These are phyloP conservation scores for Drechslera avenae DNA, from an alignment of 2,329 filamentous ascomycete species.

Conservation along the genomic window DNA sequence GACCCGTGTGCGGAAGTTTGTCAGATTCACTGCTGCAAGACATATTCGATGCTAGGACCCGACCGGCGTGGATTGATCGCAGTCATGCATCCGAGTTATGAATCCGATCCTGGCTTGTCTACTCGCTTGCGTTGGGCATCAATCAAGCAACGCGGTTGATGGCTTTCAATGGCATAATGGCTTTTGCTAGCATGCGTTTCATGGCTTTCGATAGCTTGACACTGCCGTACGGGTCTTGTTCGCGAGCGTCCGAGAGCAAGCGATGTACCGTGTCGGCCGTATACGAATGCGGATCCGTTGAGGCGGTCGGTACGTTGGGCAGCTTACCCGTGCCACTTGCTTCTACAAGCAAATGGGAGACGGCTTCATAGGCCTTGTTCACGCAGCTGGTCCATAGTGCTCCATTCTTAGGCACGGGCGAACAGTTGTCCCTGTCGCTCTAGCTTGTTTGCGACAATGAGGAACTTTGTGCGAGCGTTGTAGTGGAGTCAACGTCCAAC, in stretches of 20 bases:
- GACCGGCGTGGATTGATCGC: too few relatives aligned
- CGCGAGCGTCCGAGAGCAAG: not conserved
- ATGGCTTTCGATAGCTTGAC: not conserved
- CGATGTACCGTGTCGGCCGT: not conserved
- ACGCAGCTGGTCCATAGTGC: too few relatives aligned
- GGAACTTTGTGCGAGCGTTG: not conserved
- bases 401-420: not conserved
- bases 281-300: not conserved
- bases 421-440: not conserved
- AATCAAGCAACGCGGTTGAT: not conserved
- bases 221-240: not conserved
- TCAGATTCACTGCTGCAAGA: constrained; percentile 6
- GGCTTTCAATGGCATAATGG: not conserved
- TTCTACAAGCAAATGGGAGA: not conserved
- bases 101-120: not conserved
- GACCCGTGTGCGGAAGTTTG: not conserved
- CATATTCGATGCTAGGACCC: not conserved
- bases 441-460: constrained; percentile 1
- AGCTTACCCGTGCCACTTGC: constrained; percentile 3
- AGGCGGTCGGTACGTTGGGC: constrained; percentile 8
- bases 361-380: constrained; percentile 1
- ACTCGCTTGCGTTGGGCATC: constrained; percentile 12
- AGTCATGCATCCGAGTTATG: not conserved
- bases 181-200: too few relatives aligned
- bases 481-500: constrained; percentile 1